A percentile compares a stretch with the other conserved stretches of the same genome.
These are phyloP conservation scores for Liquidambar formosana DNA, from an alignment of 164 flowering plant species.

Conservation along the genomic window DNA sequence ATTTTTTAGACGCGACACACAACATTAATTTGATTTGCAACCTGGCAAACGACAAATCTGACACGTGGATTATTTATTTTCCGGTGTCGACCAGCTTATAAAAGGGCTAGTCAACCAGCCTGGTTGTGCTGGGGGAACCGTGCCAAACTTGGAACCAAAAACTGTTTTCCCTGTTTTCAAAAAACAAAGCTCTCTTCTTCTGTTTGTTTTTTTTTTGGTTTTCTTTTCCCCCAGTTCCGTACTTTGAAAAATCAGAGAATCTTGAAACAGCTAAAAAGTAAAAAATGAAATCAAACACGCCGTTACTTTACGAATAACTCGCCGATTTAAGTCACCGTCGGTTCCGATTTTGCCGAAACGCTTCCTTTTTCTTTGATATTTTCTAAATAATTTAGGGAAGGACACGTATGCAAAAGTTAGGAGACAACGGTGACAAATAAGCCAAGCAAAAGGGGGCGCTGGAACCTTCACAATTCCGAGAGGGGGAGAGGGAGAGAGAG, in stretches of 20 bases:
- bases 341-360: background rate
- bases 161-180: background rate
- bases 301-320: background rate
- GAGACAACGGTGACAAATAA: conserved; percentile 11
- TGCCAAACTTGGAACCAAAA: background rate
- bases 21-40: too few species aligned
- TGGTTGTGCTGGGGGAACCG: background rate
- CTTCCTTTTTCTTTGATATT: background rate
- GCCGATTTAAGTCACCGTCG: conserved; percentile 2
- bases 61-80: background rate
- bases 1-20: too few species aligned
- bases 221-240: too few species aligned
- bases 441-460: conserved; percentile 9
- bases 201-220: too few species aligned
- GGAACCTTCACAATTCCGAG: conserved; percentile 8
- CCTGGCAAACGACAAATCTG: too few species aligned
- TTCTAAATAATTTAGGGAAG: background rate
- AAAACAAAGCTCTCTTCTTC: background rate
- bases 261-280: background rate
- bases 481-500: background rate
- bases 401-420: conserved; percentile 6
- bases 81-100: background rate
- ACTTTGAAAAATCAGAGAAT: background rate
- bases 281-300: background rate
- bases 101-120: background rate